These are phyloP conservation scores for Candida vartiovaarae DNA, from an alignment of 805 yeast genomes.

Conservation along the genomic window DNA sequence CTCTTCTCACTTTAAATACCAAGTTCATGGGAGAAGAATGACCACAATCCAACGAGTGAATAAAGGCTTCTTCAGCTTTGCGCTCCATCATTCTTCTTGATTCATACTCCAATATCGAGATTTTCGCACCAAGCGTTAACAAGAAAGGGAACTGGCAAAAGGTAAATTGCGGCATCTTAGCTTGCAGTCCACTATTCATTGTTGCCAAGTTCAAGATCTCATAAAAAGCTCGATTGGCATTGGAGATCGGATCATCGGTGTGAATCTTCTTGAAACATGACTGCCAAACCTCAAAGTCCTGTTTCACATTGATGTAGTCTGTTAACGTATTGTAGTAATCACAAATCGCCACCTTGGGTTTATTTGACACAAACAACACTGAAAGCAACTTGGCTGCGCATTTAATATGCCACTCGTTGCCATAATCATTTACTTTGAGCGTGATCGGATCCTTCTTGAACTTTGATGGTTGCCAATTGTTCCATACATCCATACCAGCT, in stretches of 20 bases:
- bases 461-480: constrained; percentile 1
- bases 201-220: constrained; percentile 14
- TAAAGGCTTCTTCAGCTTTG: constrained; percentile 84
- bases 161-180: constrained; percentile 31
- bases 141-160: constrained; percentile 84
- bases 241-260: background rate
- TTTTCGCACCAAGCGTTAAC: constrained; percentile 75
- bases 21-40: constrained; percentile 61
- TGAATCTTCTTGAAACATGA: constrained; percentile 22
- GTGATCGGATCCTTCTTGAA: constrained; percentile 14
- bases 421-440: constrained; percentile 52
- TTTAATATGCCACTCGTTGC: constrained; percentile 74
- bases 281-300: constrained; percentile 86
- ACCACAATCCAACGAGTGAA: constrained; percentile 60
- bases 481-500: constrained; percentile 1
- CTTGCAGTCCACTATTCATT: constrained; percentile 1
- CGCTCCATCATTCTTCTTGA: constrained; percentile 76
- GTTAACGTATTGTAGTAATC: constrained; percentile 72
- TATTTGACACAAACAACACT: constrained; percentile 48
- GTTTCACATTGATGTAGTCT: constrained; percentile 67
- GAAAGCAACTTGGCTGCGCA: constrained; percentile 58
- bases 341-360: constrained; percentile 18
- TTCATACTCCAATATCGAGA: constrained; percentile 74
- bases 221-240: constrained; percentile 3
- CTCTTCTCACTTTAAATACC: constrained; percentile 61